These are phyloP conservation scores for Plasmodium knowlesi DNA, from an alignment of 169 alveolate species.

Conservation along the genomic window DNA sequence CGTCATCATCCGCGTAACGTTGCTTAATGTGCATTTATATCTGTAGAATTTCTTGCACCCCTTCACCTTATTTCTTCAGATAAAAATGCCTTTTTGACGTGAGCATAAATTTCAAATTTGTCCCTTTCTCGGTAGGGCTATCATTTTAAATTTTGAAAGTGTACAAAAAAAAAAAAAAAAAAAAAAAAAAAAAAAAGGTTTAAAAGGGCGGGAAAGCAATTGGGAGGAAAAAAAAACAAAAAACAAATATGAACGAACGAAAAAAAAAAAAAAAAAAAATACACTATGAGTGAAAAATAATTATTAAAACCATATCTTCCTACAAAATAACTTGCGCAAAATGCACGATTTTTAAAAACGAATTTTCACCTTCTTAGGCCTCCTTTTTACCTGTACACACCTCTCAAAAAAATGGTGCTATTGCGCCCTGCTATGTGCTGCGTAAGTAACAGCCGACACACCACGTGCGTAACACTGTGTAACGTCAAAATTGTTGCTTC, in stretches of 20 bases:
- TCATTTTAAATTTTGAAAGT: background rate
- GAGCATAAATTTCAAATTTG: background rate
- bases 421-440: background rate
- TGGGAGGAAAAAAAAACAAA: background rate
- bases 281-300: slow-evolving; percentile 1
- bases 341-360: background rate
- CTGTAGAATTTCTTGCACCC: background rate
- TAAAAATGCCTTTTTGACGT: background rate
- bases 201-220: background rate
- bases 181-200: background rate
- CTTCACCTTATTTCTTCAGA: background rate
- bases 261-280: background rate
- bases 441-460: background rate
- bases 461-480: background rate
- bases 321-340: background rate
- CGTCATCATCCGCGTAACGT: background rate
- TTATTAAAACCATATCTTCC: background rate
- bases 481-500: slow-evolving; percentile 1
- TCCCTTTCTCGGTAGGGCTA: background rate
- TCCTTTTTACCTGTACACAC: background rate
- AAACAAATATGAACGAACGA: background rate
- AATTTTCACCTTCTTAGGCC: background rate
- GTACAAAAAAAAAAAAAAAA: background rate
- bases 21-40: background rate
- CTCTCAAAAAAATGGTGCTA: background rate